Conservation (phyloP, 2,329 filamentous ascomycete species). For the Beauveria sp. region DNA sequence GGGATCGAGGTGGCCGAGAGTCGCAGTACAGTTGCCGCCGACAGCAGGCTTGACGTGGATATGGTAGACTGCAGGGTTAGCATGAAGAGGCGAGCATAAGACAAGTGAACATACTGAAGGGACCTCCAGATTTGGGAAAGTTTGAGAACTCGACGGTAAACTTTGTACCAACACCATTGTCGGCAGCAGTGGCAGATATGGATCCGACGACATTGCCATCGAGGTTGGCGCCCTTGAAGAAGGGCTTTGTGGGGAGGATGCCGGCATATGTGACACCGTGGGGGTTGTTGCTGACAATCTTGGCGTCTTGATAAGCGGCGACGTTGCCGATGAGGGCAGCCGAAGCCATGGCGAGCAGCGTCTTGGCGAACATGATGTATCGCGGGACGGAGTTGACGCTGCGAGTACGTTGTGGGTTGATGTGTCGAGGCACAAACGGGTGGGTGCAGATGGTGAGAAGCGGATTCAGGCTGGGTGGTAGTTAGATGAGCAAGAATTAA, state of each 20-base stretch:
- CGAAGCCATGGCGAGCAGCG: constrained; percentile 21
- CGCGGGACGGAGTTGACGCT: not conserved
- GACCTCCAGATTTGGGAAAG: constrained; percentile 48
- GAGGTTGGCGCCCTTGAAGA: constrained; percentile 40
- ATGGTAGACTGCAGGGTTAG: constrained; percentile 53
- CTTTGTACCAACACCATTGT: constrained; percentile 46
- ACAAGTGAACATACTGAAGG: constrained; percentile 45
- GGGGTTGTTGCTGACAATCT: constrained; percentile 48
- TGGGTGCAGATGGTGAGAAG: not conserved
- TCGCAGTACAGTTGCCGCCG: constrained; percentile 63
- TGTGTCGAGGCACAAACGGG: not conserved
- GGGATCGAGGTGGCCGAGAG: constrained; percentile 64
- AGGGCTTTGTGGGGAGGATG: constrained; percentile 43
- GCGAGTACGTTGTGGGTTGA: too few species aligned
- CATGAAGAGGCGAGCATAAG: not conserved
- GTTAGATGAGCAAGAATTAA: not conserved
- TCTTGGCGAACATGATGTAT: constrained; percentile 15
- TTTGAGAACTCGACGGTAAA: constrained; percentile 50
- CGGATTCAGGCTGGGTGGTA: not conserved
- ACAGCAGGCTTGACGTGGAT: constrained; percentile 61
- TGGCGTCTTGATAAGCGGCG: constrained; percentile 35
- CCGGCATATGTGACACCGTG: constrained; percentile 46
- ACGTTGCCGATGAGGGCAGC: constrained; percentile 22
- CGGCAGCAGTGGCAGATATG: constrained; percentile 38
- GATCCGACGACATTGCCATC: constrained; percentile 48